These are phyloP conservation scores for Suillus subalutaceus DNA, from an alignment of 768 basidiomycete species.

Conservation along the genomic window DNA sequence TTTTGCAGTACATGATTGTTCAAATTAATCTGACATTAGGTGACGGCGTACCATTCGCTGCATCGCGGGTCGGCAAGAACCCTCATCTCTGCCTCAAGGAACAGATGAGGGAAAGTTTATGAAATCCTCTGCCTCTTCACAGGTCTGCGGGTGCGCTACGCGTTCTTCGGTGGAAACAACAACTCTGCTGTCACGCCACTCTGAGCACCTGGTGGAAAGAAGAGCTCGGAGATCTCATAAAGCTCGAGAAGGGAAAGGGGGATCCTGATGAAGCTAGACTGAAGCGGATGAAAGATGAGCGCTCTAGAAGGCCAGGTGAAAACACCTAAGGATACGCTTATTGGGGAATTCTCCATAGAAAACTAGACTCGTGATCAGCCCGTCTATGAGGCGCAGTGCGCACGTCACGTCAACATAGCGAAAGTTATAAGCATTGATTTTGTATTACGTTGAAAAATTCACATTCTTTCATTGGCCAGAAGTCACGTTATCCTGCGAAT, in stretches of 20 bases:
- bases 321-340: conserved; percentile 53
- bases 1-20: conserved; percentile 3
- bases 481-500: too few species aligned
- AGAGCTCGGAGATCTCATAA: conserved; percentile 63
- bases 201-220: conserved; percentile 87
- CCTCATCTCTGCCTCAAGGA: background rate
- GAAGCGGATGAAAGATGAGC: conserved; percentile 62
- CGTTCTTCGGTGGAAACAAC: conserved; percentile 94
- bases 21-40: conserved; percentile 6
- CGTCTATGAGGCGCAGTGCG: too few species aligned
- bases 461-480: too few species aligned
- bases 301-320: conserved; percentile 43
- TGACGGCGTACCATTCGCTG: background rate
- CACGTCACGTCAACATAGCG: too few species aligned
- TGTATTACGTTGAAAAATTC: too few species aligned
- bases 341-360: conserved; percentile 97
- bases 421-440: too few species aligned
- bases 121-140: conserved; percentile 32
- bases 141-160: conserved; percentile 76
- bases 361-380: conserved; percentile 41
- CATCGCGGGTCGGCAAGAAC: conserved; percentile 8
- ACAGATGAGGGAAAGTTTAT: conserved; percentile 6
- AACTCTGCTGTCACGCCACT: conserved; percentile 67
- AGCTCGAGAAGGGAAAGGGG: conserved; percentile 52
- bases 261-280: conserved; percentile 53